These are phyloP conservation scores for Gnaphalium uliginosum DNA, from an alignment of 129 eudicot species.

Conservation along the genomic window DNA sequence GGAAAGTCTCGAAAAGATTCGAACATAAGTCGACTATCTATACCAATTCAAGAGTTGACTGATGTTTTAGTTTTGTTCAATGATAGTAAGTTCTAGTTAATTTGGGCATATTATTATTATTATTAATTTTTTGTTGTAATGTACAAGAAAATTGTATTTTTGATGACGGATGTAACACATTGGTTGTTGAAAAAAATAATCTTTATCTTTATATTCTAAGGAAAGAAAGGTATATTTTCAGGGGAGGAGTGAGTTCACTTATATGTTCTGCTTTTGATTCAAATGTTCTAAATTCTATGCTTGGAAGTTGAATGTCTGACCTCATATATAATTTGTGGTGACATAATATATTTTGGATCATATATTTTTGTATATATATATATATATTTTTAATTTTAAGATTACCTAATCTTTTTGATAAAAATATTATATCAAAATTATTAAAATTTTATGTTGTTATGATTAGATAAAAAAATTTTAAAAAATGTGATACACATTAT, in stretches of 20 bases:
- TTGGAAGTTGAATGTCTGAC: neutral
- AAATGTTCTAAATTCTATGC: neutral
- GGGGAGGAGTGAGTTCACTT: conserved; percentile 1
- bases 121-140: conserved; percentile 10
- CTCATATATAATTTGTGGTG: neutral
- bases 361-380: neutral
- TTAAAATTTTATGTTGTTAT: no score
- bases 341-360: neutral
- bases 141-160: conserved; percentile 29
- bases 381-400: no score
- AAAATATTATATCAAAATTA: no score
- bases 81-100: conserved; percentile 26
- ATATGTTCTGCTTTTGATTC: conserved; percentile 10
- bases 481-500: no score
- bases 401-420: no score
- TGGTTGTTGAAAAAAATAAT: conserved; percentile 11
- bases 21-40: conserved; percentile 37
- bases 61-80: conserved; percentile 5
- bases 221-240: conserved; percentile 25
- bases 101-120: neutral
- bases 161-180: conserved; percentile 25
- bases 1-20: conserved; percentile 71
- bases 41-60: neutral
- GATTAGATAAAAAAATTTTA: no score
- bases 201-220: conserved; percentile 18